These are phyloP conservation scores for Pythium periplocum DNA, from an alignment of 352 stramenopile genomes.

Conservation along the genomic window DNA sequence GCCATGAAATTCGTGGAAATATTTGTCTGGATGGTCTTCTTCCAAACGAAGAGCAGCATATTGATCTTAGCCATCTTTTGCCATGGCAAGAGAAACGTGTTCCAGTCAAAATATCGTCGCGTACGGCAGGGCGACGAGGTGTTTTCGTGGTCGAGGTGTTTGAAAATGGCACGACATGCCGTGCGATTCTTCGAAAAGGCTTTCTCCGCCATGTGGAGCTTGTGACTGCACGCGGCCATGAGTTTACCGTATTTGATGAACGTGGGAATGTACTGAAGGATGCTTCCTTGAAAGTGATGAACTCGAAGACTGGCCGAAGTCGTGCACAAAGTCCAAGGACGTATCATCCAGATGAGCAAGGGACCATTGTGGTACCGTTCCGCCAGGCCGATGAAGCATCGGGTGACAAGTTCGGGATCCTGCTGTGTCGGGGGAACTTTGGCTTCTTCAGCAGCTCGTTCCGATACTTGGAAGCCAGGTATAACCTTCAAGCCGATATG, in stretches of 20 bases:
- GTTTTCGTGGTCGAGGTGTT: slow-evolving; percentile 65
- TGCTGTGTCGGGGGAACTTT: slow-evolving; percentile 33
- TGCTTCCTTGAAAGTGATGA: slow-evolving; percentile 30
- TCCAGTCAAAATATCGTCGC: slow-evolving; percentile 14
- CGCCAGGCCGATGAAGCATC: slow-evolving; percentile 20
- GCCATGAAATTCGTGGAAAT: slow-evolving; percentile 38
- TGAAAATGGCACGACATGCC: slow-evolving; percentile 44
- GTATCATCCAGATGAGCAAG: slow-evolving; percentile 22
- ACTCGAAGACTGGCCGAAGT: slow-evolving; percentile 28
- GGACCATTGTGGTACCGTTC: slow-evolving; percentile 40
- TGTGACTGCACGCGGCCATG: slow-evolving; percentile 36
- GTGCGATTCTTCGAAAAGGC: slow-evolving; percentile 51
- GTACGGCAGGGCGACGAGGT: slow-evolving; percentile 19
- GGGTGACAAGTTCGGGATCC: slow-evolving; percentile 37
- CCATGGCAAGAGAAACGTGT: slow-evolving; percentile 39
- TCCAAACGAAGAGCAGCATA: slow-evolving; percentile 42
- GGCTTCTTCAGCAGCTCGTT: slow-evolving; percentile 35
- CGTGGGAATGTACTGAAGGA: slow-evolving; percentile 28
- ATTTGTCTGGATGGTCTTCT: slow-evolving; percentile 54
- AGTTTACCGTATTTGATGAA: slow-evolving; percentile 51
- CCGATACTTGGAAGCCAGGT: slow-evolving; percentile 30
- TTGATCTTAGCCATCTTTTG: slow-evolving; percentile 42
- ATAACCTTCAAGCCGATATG: slow-evolving; percentile 30
- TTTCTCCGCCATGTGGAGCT: slow-evolving; percentile 44
- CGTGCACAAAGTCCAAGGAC: slow-evolving; percentile 28